A percentile compares a stretch with the other conserved stretches of the same genome.
Evolutionary conservation across 345 rosid genomes (phyloP).

Genomic region (Fremontodendron californicum): DNA sequence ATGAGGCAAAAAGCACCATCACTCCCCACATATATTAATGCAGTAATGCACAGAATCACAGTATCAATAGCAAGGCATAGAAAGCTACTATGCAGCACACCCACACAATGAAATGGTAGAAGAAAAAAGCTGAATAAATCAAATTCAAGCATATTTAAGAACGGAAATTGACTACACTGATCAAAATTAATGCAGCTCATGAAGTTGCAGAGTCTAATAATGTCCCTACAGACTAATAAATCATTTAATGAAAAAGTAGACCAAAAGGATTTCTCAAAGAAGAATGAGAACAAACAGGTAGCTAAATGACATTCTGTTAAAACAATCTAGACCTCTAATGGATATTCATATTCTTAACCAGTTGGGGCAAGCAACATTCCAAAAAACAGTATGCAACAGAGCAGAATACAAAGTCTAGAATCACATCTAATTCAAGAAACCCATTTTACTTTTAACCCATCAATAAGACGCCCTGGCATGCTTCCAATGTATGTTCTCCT

Average conservation of each 20-base stretch:
- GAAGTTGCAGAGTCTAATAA: not conserved
- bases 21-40: not conserved
- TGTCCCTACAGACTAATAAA: not conserved
- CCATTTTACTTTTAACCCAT: constrained; percentile 73
- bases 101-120: not conserved
- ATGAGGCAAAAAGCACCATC: not conserved
- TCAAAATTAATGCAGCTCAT: not conserved
- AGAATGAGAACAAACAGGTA: not conserved
- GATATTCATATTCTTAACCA: not conserved
- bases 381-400: not conserved
- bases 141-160: not conserved
- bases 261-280: not conserved
- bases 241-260: not conserved
- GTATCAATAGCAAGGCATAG: not conserved
- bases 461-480: constrained; percentile 99
- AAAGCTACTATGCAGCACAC: not conserved
- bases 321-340: not conserved
- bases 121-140: not conserved
- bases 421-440: not conserved
- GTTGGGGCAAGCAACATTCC: not conserved
- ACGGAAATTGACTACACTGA: not conserved
- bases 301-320: not conserved
- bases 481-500: constrained; percentile 98
- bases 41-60: not conserved
- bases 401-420: not conserved